Conservation (phyloP, 1,284 basidiomycete genomes). For the Pascua guehoae region DNA sequence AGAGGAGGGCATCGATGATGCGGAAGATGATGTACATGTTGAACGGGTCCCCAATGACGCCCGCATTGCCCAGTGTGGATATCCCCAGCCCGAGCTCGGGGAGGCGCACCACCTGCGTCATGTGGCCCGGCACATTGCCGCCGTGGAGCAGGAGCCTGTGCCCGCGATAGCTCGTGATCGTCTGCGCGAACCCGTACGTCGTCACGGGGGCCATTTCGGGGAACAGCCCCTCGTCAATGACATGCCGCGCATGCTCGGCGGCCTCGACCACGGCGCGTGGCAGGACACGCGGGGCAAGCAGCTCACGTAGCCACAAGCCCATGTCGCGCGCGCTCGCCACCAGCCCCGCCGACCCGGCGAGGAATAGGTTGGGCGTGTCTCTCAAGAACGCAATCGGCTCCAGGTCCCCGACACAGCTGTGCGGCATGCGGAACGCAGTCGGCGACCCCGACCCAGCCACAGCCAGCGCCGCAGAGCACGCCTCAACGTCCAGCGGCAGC, state of each 20-base stretch:
- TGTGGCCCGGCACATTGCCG: slow-evolving; percentile 21
- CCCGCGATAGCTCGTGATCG: slow-evolving; percentile 12
- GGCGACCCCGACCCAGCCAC: too few species aligned
- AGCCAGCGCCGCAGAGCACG: too few species aligned
- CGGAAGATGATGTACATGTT: slow-evolving; percentile 1
- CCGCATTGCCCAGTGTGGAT: slow-evolving; percentile 10
- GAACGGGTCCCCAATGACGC: slow-evolving; percentile 21
- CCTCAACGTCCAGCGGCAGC: too few species aligned
- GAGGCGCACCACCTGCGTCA: slow-evolving; percentile 11
- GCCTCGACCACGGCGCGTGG: slow-evolving; percentile 7
- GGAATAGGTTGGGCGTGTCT: slow-evolving; percentile 12
- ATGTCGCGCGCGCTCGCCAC: slow-evolving; percentile 28
- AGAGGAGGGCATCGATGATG: slow-evolving; percentile 24
- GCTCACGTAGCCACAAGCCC: slow-evolving; percentile 32
- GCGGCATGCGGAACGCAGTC: background rate
- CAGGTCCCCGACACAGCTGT: slow-evolving; percentile 16
- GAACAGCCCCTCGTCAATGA: background rate
- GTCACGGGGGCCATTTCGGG: too few species aligned
- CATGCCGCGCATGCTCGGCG: background rate
- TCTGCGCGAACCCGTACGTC: slow-evolving; percentile 21
- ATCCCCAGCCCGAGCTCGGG: slow-evolving; percentile 5
- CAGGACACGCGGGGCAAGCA: slow-evolving; percentile 27
- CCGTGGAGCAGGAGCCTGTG: slow-evolving; percentile 18
- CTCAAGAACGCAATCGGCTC: slow-evolving; percentile 24
- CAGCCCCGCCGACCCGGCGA: slow-evolving; percentile 30